These are phyloP conservation scores for Peltaster fructicola DNA, from an alignment of 2,329 filamentous ascomycete genomes.

Conservation along the genomic window DNA sequence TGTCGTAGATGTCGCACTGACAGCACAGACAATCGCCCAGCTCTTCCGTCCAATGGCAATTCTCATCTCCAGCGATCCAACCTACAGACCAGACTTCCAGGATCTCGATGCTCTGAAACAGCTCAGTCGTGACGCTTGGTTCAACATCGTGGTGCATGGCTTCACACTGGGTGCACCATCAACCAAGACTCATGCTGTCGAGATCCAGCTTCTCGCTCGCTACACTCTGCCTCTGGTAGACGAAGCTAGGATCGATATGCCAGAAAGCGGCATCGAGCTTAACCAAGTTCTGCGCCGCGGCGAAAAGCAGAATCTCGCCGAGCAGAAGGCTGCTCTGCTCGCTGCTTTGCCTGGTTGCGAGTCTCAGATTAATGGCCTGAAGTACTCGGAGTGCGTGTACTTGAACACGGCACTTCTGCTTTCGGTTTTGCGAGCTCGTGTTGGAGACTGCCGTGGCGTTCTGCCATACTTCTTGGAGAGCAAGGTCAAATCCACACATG, in stretches of 20 bases:
- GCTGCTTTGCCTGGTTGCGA: slow-evolving; percentile 60
- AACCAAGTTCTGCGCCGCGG: slow-evolving; percentile 84
- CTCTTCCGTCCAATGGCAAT: slow-evolving; percentile 75
- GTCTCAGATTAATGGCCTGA: slow-evolving; percentile 61
- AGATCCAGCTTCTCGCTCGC: slow-evolving; percentile 68
- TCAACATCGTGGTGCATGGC: slow-evolving; percentile 90
- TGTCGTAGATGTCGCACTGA: slow-evolving; percentile 43
- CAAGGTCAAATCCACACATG: slow-evolving; percentile 46
- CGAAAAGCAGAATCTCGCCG: slow-evolving; percentile 58
- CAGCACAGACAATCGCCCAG: slow-evolving; percentile 73
- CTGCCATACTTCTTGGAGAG: slow-evolving; percentile 91
- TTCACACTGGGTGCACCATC: slow-evolving; percentile 60
- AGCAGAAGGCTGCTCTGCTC: slow-evolving; percentile 64
- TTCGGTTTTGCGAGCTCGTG: slow-evolving; percentile 69
- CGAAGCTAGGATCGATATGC: slow-evolving; percentile 71
- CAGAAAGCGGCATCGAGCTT: slow-evolving; percentile 91
- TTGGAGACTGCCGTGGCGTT: slow-evolving; percentile 78
- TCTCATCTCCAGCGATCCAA: slow-evolving; percentile 49
- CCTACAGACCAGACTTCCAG: slow-evolving; percentile 30
- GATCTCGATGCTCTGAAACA: slow-evolving; percentile 29
- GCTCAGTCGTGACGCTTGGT: slow-evolving; percentile 79
- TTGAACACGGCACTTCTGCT: slow-evolving; percentile 79
- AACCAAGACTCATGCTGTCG: slow-evolving; percentile 53
- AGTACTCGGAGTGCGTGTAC: slow-evolving; percentile 83
- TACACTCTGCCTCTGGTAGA: slow-evolving; percentile 77